These are phyloP conservation scores for Bothriochloa decipiens DNA, from an alignment of 176 grass and related monocot species.

Conservation along the genomic window DNA sequence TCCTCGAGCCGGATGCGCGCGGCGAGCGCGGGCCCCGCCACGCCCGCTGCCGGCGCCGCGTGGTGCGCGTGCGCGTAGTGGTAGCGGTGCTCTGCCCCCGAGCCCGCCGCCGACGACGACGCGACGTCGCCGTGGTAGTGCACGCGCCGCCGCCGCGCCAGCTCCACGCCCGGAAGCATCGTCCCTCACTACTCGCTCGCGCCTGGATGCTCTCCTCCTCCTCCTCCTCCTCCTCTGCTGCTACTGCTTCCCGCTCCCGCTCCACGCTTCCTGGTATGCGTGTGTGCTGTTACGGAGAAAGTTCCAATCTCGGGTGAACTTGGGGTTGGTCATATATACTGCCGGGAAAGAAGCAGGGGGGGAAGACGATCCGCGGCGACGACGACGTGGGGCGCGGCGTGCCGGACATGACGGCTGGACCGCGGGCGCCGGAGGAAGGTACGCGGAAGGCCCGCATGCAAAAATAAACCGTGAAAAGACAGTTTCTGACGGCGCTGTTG, in stretches of 20 bases:
- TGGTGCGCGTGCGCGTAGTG: not conserved
- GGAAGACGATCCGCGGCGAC: not conserved
- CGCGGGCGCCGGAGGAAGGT: not conserved
- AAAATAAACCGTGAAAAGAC: too few relatives aligned
- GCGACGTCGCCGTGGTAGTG: slow-evolving; percentile 59
- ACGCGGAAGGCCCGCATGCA: too few relatives aligned
- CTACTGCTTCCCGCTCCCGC: too few relatives aligned
- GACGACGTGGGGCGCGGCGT: not conserved
- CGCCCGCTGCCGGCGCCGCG: not conserved
- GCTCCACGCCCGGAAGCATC: slow-evolving; percentile 85
- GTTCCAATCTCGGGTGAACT: too few relatives aligned
- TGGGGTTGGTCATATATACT: too few relatives aligned
- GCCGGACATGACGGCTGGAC: not conserved
- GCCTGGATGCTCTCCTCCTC: too few relatives aligned
- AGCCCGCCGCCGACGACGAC: not conserved
- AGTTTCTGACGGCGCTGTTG: too few relatives aligned
- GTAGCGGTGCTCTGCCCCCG: slow-evolving; percentile 18
- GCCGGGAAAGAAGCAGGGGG: too few relatives aligned
- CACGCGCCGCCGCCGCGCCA: slow-evolving; percentile 75
- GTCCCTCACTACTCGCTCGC: not conserved
- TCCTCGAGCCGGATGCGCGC: slow-evolving; percentile 81
- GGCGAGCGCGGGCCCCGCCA: slow-evolving; percentile 57
- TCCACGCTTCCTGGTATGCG: too few relatives aligned
- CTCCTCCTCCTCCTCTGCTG: too few relatives aligned
- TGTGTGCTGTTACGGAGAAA: too few relatives aligned